Percentiles rank a stretch among this genome's conserved stretches.
These are phyloP conservation scores for Cadophora malorum DNA, from an alignment of 2,329 filamentous ascomycete genomes.

Conservation along the genomic window DNA sequence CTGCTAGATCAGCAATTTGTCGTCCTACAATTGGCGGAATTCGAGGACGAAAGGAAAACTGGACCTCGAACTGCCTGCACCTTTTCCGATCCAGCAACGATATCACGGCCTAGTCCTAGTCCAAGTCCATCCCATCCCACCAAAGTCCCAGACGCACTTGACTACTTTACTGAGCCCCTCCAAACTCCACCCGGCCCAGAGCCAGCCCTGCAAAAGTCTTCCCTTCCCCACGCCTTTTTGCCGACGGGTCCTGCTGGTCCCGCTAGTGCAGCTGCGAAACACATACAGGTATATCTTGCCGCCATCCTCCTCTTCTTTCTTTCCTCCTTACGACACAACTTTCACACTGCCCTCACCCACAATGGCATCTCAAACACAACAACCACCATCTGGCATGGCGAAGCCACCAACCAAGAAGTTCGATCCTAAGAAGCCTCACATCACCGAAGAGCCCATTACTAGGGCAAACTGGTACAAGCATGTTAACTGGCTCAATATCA, in stretches of 20 bases:
- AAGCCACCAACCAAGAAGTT: conserved; percentile 49
- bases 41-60: not conserved
- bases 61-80: not conserved
- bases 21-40: conserved; percentile 9
- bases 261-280: conserved; percentile 20
- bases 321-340: conserved; percentile 29
- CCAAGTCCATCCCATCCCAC: not conserved
- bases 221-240: conserved; percentile 10
- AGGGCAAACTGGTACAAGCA: conserved; percentile 88
- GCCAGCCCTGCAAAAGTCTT: conserved; percentile 16
- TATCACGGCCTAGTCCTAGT: not conserved
- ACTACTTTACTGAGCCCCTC: conserved; percentile 1
- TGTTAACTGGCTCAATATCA: conserved; percentile 91
- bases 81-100: not conserved
- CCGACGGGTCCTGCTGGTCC: conserved; percentile 11
- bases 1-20: not conserved
- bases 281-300: conserved; percentile 31
- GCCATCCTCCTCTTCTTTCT: conserved; percentile 12
- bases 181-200: conserved; percentile 3
- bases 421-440: conserved; percentile 77
- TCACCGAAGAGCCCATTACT: conserved; percentile 82
- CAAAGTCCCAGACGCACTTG: not conserved
- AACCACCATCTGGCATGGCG: conserved; percentile 39
- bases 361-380: conserved; percentile 38
- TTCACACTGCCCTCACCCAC: conserved; percentile 29